Percentiles rank a stretch among this genome's conserved stretches.
These are phyloP conservation scores for Fomitiporia mediterranea DNA, from an alignment of 1,284 basidiomycete genomes.

Conservation along the genomic window DNA sequence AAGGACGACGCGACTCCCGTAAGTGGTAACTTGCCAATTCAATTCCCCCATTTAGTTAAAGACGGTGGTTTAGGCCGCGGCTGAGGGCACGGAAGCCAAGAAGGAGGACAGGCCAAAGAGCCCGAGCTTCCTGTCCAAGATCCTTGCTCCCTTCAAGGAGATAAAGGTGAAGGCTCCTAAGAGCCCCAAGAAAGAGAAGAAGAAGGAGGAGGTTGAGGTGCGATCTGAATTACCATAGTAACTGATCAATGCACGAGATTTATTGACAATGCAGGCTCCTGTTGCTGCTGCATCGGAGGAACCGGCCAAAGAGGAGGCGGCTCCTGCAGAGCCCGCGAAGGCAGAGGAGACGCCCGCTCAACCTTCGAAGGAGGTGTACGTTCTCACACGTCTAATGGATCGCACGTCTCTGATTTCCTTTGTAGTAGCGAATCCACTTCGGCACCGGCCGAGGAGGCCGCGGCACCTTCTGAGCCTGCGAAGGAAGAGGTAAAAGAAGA, in stretches of 20 bases:
- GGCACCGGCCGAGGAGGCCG: constrained; percentile 27
- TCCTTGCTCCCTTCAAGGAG: constrained; percentile 65
- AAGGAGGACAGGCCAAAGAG: constrained; percentile 75
- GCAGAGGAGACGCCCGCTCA: constrained; percentile 40
- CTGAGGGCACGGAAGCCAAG: constrained; percentile 34
- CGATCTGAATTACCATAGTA: constrained; percentile 29
- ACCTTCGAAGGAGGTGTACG: constrained; percentile 56
- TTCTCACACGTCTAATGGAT: constrained; percentile 19
- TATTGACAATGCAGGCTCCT: constrained; percentile 10
- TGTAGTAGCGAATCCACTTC: constrained; percentile 21
- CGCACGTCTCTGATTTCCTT: constrained; percentile 13
- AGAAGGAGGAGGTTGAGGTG: constrained; percentile 65
- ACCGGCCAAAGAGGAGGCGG: constrained; percentile 29
- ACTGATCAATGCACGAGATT: constrained; percentile 11
- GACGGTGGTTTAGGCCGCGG: neutral
- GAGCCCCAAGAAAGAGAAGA: constrained; percentile 40
- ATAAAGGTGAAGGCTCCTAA: constrained; percentile 51
- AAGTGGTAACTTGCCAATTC: constrained; percentile 26
- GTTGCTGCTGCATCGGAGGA: constrained; percentile 26
- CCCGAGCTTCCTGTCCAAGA: constrained; percentile 64
- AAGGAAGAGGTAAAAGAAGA: constrained; percentile 30
- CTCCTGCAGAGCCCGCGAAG: constrained; percentile 30
- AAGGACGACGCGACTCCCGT: constrained; percentile 57
- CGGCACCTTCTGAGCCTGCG: constrained; percentile 29
- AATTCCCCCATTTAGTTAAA: constrained; percentile 18